These are phyloP conservation scores for Naganishia cerealis DNA, from an alignment of 1,284 basidiomycete species.

Conservation along the genomic window DNA sequence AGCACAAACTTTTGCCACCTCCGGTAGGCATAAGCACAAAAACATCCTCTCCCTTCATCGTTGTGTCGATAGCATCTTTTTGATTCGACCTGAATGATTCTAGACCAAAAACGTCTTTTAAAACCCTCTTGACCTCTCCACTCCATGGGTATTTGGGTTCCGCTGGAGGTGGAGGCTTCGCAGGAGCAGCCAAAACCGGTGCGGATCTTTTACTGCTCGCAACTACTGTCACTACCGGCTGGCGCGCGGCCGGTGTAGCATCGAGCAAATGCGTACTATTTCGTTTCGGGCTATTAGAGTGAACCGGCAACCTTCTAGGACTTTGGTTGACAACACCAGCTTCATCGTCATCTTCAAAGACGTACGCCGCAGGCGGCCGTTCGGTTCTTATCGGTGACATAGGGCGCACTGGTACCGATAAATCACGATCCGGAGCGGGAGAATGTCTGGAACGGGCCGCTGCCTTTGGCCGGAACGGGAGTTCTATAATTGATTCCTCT, in stretches of 20 bases:
- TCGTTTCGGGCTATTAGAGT: slow-evolving; percentile 9
- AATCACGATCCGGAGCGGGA: background rate
- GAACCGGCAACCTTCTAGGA: slow-evolving; percentile 10
- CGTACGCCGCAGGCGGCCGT: background rate
- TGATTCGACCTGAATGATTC: slow-evolving; percentile 77
- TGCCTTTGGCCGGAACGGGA: background rate
- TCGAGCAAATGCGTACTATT: background rate
- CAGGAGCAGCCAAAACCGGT: slow-evolving; percentile 14
- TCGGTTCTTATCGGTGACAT: slow-evolving; percentile 12
- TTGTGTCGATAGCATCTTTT: slow-evolving; percentile 78
- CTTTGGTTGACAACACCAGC: background rate
- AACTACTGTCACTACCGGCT: slow-evolving; percentile 6
- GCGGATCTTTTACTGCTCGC: slow-evolving; percentile 34
- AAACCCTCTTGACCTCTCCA: slow-evolving; percentile 63
- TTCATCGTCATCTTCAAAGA: background rate
- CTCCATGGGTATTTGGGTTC: slow-evolving; percentile 56
- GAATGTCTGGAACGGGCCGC: background rate
- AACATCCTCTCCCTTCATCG: slow-evolving; percentile 77
- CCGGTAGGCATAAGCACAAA: slow-evolving; percentile 97
- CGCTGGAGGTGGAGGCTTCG: slow-evolving; percentile 13
- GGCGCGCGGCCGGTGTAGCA: slow-evolving; percentile 9
- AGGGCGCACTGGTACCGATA: background rate
- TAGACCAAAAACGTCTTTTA: slow-evolving; percentile 70
- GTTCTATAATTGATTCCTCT: slow-evolving; percentile 14
- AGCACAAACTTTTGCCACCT: slow-evolving; percentile 87